Evolutionary conservation across 768 basidiomycete genomes (phyloP).

Genomic region (Psilocybe tampanensis): DNA sequence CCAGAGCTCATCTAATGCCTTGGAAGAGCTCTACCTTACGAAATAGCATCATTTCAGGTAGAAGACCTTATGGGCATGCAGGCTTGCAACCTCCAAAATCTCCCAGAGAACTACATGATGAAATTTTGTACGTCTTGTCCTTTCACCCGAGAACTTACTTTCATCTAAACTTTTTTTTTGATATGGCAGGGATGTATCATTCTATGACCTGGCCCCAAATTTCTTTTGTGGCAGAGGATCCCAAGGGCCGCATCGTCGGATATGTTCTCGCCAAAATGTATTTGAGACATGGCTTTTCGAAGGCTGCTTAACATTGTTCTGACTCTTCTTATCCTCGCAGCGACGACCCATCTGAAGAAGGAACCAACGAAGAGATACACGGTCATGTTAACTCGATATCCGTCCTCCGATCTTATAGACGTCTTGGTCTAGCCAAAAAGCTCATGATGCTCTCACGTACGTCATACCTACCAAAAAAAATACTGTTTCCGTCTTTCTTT

Average conservation of each 20-base stretch:
- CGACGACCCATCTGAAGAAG: constrained; percentile 47
- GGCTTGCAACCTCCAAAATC: constrained; percentile 88
- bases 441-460: constrained; percentile 91
- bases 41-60: constrained; percentile 68
- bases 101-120: constrained; percentile 91
- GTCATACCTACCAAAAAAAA: constrained; percentile 28
- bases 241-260: constrained; percentile 87
- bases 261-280: constrained; percentile 98
- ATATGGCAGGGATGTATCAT: constrained; percentile 77
- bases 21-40: too few species aligned
- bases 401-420: constrained; percentile 84
- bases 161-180: too few species aligned
- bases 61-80: constrained; percentile 94
- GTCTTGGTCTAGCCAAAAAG: constrained; percentile 92
- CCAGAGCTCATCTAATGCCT: neutral
- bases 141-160: neutral
- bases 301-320: neutral
- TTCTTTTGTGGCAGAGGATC: constrained; percentile 91
- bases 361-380: constrained; percentile 64
- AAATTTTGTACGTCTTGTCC: constrained; percentile 60
- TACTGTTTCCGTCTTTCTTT: neutral
- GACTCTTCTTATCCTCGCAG: constrained; percentile 13
- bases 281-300: constrained; percentile 19
- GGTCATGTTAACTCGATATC: constrained; percentile 98
- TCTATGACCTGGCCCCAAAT: constrained; percentile 91